A percentile compares a stretch with the other conserved stretches of the same genome.
Evolutionary conservation across 106 monocot genomes (phyloP).

Genomic region (Dioscorea zingiberensis): DNA sequence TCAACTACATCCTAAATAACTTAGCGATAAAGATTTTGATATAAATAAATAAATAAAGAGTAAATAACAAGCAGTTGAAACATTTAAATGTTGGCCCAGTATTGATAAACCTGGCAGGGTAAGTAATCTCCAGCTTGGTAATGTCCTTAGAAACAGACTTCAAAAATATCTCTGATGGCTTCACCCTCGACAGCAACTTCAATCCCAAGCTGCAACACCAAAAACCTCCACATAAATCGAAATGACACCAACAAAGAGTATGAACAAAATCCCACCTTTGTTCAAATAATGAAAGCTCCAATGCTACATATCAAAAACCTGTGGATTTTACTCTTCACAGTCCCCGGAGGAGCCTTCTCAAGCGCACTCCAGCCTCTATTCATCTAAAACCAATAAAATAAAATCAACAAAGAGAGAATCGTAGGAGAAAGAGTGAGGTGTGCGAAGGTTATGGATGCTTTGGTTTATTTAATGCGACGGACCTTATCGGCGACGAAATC

Average conservation of each 20-base stretch:
- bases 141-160: conserved; percentile 82
- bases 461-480: not conserved
- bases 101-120: conserved; percentile 53
- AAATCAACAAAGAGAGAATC: not conserved
- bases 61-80: too few relatives aligned
- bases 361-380: conserved; percentile 61
- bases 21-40: too few relatives aligned
- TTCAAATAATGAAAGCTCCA: not conserved
- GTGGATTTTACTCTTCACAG: conserved; percentile 72
- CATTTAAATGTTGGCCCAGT: too few relatives aligned
- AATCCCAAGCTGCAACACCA: conserved; percentile 60
- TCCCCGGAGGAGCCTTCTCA: conserved; percentile 69
- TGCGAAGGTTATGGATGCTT: not conserved
- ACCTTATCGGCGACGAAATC: conserved; percentile 86
- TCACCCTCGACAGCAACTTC: conserved; percentile 67
- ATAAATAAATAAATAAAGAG: too few relatives aligned
- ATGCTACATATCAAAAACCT: conserved; percentile 23
- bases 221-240: conserved; percentile 1
- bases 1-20: too few relatives aligned
- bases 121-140: conserved; percentile 69
- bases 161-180: conserved; percentile 82
- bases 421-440: not conserved
- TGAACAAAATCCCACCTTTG: not conserved
- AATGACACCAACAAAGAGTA: not conserved
- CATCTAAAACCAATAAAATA: conserved; percentile 47